Conservation (phyloP, 2,329 filamentous ascomycete species). For the Trichoderma harzianum region DNA sequence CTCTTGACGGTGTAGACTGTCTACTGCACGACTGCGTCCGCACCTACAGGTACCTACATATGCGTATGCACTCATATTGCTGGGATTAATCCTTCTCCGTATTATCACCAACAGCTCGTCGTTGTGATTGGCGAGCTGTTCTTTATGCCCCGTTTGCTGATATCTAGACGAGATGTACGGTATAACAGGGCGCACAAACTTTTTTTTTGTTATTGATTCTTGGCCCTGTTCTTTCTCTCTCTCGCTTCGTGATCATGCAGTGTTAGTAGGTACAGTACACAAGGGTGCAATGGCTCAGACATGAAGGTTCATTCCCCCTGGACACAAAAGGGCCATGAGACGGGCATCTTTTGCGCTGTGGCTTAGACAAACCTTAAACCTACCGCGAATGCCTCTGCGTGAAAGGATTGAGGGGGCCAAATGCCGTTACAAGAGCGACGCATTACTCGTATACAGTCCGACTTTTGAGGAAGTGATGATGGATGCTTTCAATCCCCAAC, state of each 20-base stretch:
- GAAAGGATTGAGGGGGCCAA: not conserved
- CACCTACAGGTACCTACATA: constrained; percentile 6
- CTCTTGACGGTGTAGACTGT: not conserved
- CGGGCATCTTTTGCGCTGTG: not conserved
- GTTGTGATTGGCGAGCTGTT: not conserved
- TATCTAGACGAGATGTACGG: not conserved
- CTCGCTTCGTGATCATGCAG: not conserved
- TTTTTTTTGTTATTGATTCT: not conserved
- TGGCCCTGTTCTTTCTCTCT: not conserved
- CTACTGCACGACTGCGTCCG: constrained; percentile 7
- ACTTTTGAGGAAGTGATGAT: too few relatives aligned
- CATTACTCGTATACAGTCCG: not conserved
- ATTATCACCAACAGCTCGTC: not conserved
- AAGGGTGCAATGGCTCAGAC: not conserved
- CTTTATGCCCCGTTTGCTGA: not conserved
- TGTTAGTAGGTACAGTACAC: not conserved
- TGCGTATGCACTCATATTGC: not conserved
- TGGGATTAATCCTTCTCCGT: not conserved
- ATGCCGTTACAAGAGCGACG: not conserved
- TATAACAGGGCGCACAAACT: not conserved
- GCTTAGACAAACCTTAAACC: not conserved
- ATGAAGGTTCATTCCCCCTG: not conserved
- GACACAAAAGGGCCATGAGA: not conserved
- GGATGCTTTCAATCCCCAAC: constrained; percentile 22
- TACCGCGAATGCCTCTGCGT: not conserved